These are phyloP conservation scores for Fusarium hainanense DNA, from an alignment of 2,329 filamentous ascomycete species.

Conservation along the genomic window DNA sequence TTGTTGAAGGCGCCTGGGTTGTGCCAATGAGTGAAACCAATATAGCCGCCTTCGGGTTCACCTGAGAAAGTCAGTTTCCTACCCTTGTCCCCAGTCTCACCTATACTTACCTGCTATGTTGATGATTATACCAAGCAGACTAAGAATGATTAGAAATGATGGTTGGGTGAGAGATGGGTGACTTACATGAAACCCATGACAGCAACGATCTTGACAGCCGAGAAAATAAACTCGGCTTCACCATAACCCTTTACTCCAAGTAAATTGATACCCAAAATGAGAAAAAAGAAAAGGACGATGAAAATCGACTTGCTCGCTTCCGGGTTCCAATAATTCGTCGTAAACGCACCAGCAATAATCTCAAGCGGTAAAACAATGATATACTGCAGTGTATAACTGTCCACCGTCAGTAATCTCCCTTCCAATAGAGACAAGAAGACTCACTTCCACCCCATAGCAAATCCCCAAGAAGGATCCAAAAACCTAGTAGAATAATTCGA, in stretches of 20 bases:
- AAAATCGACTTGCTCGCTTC: constrained; percentile 75
- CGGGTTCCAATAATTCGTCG: constrained; percentile 81
- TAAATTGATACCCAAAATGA: constrained; percentile 84
- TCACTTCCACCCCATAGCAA: constrained; percentile 93
- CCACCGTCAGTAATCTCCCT: neutral
- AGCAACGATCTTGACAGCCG: constrained; percentile 84
- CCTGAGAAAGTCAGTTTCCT: neutral
- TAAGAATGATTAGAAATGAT: constrained; percentile 48
- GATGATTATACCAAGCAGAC: constrained; percentile 84
- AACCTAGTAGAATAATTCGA: constrained; percentile 92
- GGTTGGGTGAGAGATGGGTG: neutral
- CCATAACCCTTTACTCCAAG: constrained; percentile 90
- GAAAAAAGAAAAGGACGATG: constrained; percentile 80
- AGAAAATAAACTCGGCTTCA: constrained; percentile 89
- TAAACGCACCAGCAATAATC: constrained; percentile 86
- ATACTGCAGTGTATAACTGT: constrained; percentile 86
- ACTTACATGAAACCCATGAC: constrained; percentile 87
- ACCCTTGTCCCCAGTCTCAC: too few species aligned
- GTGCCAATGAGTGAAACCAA: constrained; percentile 81
- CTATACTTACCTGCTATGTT: constrained; percentile 73
- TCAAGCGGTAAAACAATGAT: constrained; percentile 84
- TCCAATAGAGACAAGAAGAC: neutral
- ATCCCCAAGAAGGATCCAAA: constrained; percentile 94
- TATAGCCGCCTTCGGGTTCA: constrained; percentile 76
- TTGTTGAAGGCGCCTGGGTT: constrained; percentile 83